phyloP scores from a whole-genome alignment of 176 grass and related monocot species.

The Oryza glumipatula region DNA sequence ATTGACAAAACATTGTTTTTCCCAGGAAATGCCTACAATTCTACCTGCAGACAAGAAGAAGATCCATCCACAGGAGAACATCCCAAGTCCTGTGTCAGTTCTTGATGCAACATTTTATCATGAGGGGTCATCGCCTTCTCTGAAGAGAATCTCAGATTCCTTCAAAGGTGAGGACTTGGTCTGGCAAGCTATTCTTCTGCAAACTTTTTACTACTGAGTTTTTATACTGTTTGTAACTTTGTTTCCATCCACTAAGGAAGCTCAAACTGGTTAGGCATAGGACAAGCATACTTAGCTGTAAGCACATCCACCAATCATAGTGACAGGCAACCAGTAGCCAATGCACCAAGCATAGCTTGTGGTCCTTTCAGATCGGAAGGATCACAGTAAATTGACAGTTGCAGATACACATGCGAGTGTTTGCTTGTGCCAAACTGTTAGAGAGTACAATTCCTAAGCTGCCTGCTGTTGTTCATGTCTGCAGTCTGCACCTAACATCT shows the following conservation, averaged over 20 bases:
- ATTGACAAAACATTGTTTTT: not conserved
- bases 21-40: conserved; percentile 37
- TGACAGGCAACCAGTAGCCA: conserved; percentile 49
- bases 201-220: not conserved
- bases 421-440: conserved; percentile 39
- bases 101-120: conserved; percentile 55
- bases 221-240: not conserved
- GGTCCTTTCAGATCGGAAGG: conserved; percentile 27
- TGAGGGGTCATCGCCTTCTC: conserved; percentile 35
- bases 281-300: conserved; percentile 57
- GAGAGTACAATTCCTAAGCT: conserved; percentile 27
- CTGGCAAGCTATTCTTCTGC: conserved; percentile 12
- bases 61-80: conserved; percentile 37
- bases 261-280: conserved; percentile 39
- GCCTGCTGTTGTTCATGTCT: conserved; percentile 31
- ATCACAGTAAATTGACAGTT: conserved; percentile 39
- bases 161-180: conserved; percentile 60
- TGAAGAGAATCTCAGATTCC: conserved; percentile 53
- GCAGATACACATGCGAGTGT: conserved; percentile 44
- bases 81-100: conserved; percentile 62
- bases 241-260: conserved; percentile 39
- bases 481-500: conserved; percentile 46
- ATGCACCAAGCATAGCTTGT: conserved; percentile 44
- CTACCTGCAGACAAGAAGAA: conserved; percentile 30
- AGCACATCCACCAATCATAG: conserved; percentile 23